Evolutionary conservation across 2,329 filamentous ascomycete species (phyloP).

Genomic region (Fusarium musae): DNA sequence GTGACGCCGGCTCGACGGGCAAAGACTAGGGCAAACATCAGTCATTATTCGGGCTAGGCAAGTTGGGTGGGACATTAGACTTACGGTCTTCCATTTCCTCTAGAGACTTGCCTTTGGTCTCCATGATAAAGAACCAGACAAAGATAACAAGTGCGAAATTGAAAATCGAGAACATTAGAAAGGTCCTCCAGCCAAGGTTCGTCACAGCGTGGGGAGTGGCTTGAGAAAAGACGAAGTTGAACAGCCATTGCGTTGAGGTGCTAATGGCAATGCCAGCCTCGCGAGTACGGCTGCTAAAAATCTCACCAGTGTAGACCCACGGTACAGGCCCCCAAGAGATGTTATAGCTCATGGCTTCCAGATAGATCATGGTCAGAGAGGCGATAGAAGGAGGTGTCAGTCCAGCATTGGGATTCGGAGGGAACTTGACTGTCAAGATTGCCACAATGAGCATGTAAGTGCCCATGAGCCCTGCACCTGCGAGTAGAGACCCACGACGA

Average conservation of each 20-base stretch:
- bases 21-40: background rate
- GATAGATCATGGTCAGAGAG: background rate
- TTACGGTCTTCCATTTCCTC: background rate
- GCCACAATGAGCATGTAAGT: background rate
- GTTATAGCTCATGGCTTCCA: background rate
- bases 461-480: background rate
- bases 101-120: background rate
- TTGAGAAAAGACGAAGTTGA: background rate
- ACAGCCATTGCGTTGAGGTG: background rate
- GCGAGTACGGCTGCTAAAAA: background rate
- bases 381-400: background rate
- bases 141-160: background rate
- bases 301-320: background rate
- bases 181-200: background rate
- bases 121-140: background rate
- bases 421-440: background rate
- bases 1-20: background rate
- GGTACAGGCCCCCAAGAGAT: background rate
- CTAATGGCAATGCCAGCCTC: background rate
- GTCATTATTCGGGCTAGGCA: no score
- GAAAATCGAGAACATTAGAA: background rate
- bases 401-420: background rate
- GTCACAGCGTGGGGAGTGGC: background rate
- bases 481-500: background rate
- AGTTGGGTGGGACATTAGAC: background rate